Conservation (phyloP, 2,329 filamentous ascomycete species). For the Juglanconis juglandina region DNA sequence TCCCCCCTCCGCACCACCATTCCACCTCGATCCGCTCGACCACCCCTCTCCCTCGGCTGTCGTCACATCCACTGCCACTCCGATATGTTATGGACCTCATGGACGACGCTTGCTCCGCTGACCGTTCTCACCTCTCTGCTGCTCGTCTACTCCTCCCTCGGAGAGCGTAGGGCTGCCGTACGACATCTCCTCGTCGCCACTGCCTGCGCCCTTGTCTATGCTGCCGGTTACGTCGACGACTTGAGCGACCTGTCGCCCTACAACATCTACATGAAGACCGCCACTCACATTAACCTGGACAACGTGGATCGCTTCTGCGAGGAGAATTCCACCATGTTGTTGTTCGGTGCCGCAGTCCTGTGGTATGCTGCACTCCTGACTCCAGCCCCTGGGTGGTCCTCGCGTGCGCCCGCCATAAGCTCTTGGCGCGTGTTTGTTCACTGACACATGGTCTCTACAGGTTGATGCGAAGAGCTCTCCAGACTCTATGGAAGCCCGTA, state of each 20-base stretch:
- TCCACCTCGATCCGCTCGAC: constrained; percentile 17
- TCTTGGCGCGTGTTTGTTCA: not conserved
- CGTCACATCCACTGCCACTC: constrained; percentile 30
- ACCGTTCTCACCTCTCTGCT: constrained; percentile 41
- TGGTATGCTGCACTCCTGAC: constrained; percentile 40
- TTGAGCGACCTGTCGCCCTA: constrained; percentile 34
- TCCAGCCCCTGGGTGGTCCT: constrained; percentile 1
- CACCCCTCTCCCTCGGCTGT: constrained; percentile 23
- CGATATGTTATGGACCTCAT: constrained; percentile 51
- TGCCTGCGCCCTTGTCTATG: constrained; percentile 38
- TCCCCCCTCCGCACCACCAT: constrained; percentile 15
- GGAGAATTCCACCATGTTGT: constrained; percentile 52
- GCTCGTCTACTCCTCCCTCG: constrained; percentile 40
- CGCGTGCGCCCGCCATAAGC: not conserved
- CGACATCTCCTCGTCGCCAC: constrained; percentile 40
- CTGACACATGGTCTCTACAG: constrained; percentile 39
- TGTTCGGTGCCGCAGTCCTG: constrained; percentile 50
- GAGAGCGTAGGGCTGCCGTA: constrained; percentile 40
- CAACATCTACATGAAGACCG: constrained; percentile 32
- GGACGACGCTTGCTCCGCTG: constrained; percentile 41
- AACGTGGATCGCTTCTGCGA: constrained; percentile 45
- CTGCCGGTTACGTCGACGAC: constrained; percentile 39
- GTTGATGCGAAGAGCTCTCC: constrained; percentile 81
- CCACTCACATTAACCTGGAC: constrained; percentile 43
- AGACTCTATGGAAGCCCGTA: constrained; percentile 86